Conservation (phyloP, 805 yeast genomes). For the Wickerhamiella galacta region DNA sequence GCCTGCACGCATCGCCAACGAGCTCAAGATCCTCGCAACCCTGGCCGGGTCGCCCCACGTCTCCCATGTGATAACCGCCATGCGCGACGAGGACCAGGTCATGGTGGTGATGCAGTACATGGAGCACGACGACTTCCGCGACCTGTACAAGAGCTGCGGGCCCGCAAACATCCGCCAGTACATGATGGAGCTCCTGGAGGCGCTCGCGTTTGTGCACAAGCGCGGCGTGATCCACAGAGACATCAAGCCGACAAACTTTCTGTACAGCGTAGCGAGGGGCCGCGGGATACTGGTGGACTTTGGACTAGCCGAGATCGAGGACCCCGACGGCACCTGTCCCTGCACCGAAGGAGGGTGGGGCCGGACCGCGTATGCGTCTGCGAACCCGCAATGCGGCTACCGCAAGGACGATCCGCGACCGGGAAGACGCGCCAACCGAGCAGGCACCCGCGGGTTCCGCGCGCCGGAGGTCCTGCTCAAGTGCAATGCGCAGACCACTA, state of each 20-base stretch:
- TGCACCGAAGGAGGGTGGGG: constrained; percentile 8
- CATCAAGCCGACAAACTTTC: constrained; percentile 69
- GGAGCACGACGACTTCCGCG: constrained; percentile 79
- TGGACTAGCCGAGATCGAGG: constrained; percentile 67
- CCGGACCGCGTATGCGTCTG: constrained; percentile 17
- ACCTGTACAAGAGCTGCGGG: constrained; percentile 66
- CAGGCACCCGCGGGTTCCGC: constrained; percentile 89
- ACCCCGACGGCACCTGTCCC: constrained; percentile 10
- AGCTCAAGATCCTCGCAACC: constrained; percentile 48
- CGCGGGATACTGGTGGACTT: constrained; percentile 80
- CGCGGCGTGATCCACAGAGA: constrained; percentile 81
- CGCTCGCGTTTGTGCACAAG: constrained; percentile 56
- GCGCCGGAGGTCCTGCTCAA: constrained; percentile 87
- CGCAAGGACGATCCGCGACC: constrained; percentile 78
- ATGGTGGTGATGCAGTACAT: constrained; percentile 84
- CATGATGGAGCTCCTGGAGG: constrained; percentile 62
- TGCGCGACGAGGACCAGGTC: constrained; percentile 80
- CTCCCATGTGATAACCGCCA: constrained; percentile 79
- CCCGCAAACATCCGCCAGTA: constrained; percentile 65
- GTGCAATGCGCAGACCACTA: constrained; percentile 67
- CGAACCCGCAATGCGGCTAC: constrained; percentile 40
- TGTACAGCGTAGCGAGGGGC: constrained; percentile 47
- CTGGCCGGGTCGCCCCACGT: constrained; percentile 37
- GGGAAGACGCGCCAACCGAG: constrained; percentile 86
- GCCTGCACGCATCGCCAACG: constrained; percentile 80